Evolutionary conservation across 2,329 filamentous ascomycete genomes (phyloP), one percentile per base, ranked within the genome.

Genomic region (Ophiocordyceps camponoti-rufipedis): DNA sequence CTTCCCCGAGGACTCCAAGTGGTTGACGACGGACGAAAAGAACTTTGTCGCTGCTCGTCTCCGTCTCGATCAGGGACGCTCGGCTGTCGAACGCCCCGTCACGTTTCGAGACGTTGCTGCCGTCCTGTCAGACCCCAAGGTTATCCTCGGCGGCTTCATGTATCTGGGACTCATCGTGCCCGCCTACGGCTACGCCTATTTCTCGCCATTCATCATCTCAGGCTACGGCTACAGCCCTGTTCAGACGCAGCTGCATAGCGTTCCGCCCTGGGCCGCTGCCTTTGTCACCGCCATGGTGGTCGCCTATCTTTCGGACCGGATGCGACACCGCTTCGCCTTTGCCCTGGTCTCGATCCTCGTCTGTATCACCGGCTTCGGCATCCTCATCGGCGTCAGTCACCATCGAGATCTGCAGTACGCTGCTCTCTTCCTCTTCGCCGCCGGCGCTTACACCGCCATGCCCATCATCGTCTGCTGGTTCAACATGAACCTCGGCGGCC

Each of bases 391-490:
- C 11, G 74, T 89, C 5, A 82, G 89, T 59, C 63, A 82, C 56
- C 74, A 85, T 58, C 67, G 65, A 0, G 50, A 71, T 12, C 63
- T 85, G 7, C 74, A 91, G 58, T 95, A 94, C 55, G 82, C 69
- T 0, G 84, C 82, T 0, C 71, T 95, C 0, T 94, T 93, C 67
- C 67, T 95, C 31, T 76, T 93, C 44, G 81, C 84, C 2, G 79
- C 79, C 65, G 85, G 85, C 44, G 73, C 75, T 0, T 95, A 93
- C 62, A 79, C 78, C 1, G 85, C 87, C n/a, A 88, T 94, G 82
- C 87, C 89, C 0, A 79, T 94, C 29, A 76, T 87, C 41, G 74
- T 87, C 8, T 87, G 82, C 59, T 88, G 83, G 82, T 87, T 82
- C 60, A 81, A 80, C 53, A 85, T 86, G 75, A 88, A 87, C 53